Base-by-base conservation (phyloP, 75 land plant genomes). In the Sequoiadendron giganteum region DNA sequence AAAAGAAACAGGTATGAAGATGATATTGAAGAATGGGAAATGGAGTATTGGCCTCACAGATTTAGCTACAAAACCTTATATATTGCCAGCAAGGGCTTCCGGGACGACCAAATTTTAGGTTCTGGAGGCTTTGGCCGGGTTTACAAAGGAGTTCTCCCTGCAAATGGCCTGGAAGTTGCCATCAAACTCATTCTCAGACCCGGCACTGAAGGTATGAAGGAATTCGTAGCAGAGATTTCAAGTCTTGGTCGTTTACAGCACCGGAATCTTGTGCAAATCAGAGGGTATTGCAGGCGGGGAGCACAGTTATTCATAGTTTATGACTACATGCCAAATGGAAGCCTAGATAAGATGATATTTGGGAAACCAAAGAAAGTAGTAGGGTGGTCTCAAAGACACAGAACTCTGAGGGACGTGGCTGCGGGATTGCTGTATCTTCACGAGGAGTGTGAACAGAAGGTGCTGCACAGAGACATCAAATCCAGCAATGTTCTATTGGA, bases 191-290 rank as follows among this genome's bases (percentile, higher is more conserved):
- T 93, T 56, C 61, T 89, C 18, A 86, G 88, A 49, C 93, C 90
- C 84, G 91, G 93, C 49, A 90, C 90, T 40, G 94, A 94, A 84
- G 96, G 96, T 0, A 91, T 92, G 92, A 83, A 65, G 65, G 95
- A 94, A 85, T 95, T 95, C 87, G 78, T 95, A 3, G 90, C 95
- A 0, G 96, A 95, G 89, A 88, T 95, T 15, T 87, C 88, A 1
- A 94, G 90, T 81, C 76, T 94, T 54, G 91, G 95, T 52, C 87
- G 92, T 58, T 90, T 95, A 43, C 85, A 95, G 4, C 96, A 95
- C 86, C 92, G 95, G 36, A 94, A 95, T 82, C 58, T 95, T 30
- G 95, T 94, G 40, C 91, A 81, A 19, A 89, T 94, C 40, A 85
- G 89, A 54, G 96, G 96, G 30, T 95, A 92, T 84, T 94, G 96